Evolutionary conservation across 768 basidiomycete genomes (phyloP).

Genomic region (Tephrocybe sp.): DNA sequence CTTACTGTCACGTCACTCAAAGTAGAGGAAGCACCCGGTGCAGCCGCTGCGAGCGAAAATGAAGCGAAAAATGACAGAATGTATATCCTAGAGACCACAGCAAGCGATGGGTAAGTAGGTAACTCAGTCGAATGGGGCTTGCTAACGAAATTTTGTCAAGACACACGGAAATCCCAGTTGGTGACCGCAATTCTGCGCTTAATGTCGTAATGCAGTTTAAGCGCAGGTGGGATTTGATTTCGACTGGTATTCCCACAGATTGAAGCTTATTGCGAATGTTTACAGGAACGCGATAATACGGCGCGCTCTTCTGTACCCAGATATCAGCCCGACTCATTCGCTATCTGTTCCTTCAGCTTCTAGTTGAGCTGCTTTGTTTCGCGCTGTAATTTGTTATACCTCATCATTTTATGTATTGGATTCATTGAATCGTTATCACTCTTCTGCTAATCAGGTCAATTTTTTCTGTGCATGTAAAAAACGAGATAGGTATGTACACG

Average conservation of each 20-base stretch:
- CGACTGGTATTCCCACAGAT: neutral
- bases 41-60: slow-evolving; percentile 45
- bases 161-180: slow-evolving; percentile 22
- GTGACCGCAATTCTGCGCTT: slow-evolving; percentile 46
- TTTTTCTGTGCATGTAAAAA: neutral
- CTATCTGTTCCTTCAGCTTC: slow-evolving; percentile 10
- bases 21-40: slow-evolving; percentile 71
- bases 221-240: slow-evolving; percentile 44
- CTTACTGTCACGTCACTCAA: slow-evolving; percentile 55
- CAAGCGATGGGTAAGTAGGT: slow-evolving; percentile 37
- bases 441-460: no score
- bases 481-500: slow-evolving; percentile 13
- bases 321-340: slow-evolving; percentile 8
- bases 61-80: slow-evolving; percentile 59
- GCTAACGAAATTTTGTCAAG: slow-evolving; percentile 12
- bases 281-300: slow-evolving; percentile 53
- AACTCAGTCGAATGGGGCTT: neutral
- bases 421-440: no score
- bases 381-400: no score
- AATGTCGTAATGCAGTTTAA: slow-evolving; percentile 61
- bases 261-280: neutral
- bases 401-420: no score
- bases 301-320: slow-evolving; percentile 54
- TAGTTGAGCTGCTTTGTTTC: no score
- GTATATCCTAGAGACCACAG: slow-evolving; percentile 70